These are phyloP conservation scores for Kwoniella shandongensis DNA, from an alignment of 768 basidiomycete genomes.

Conservation along the genomic window DNA sequence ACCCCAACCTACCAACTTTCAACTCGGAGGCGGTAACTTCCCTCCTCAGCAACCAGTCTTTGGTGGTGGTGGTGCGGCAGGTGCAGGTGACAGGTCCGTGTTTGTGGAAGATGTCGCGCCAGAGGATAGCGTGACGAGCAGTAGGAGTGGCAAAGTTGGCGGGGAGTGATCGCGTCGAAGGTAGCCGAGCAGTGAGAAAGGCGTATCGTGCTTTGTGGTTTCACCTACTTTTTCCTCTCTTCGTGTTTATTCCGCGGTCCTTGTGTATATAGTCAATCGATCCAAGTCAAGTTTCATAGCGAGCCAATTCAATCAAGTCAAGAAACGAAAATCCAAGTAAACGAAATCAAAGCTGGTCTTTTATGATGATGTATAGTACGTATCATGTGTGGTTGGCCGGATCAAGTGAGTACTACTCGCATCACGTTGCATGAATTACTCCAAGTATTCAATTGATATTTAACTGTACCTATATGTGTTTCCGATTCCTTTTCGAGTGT, in stretches of 20 bases:
- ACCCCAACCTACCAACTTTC: conserved; percentile 14
- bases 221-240: not conserved
- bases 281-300: not conserved
- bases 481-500: no score
- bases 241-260: no score
- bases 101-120: conserved; percentile 4
- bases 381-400: no score
- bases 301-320: no score
- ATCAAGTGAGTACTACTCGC: no score
- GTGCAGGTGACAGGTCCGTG: not conserved
- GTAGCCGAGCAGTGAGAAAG: no score
- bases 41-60: not conserved
- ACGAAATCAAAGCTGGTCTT: not conserved
- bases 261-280: not conserved
- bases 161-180: conserved; percentile 4
- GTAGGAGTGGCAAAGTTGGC: conserved; percentile 23
- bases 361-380: no score
- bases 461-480: no score
- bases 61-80: no score
- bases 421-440: no score
- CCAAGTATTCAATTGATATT: no score
- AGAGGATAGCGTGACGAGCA: conserved; percentile 12
- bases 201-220: not conserved
- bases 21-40: conserved; percentile 7
- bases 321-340: not conserved